Evolutionary conservation across 345 rosid species (phyloP).

Genomic region (Turritis glabra): DNA sequence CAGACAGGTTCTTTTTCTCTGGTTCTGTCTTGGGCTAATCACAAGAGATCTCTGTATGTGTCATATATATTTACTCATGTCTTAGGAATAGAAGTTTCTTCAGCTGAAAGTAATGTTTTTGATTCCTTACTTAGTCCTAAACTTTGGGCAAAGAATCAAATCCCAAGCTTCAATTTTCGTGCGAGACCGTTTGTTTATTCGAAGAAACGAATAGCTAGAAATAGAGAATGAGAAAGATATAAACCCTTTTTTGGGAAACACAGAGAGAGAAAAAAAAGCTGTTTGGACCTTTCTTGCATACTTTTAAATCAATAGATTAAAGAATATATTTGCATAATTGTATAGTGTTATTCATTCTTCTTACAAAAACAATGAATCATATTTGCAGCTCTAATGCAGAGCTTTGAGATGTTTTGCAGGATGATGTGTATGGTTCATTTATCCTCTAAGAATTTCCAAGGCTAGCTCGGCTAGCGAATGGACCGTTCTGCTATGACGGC

Average conservation of each 20-base stretch:
- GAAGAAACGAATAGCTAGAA: conserved; percentile 26
- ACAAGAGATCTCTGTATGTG: neutral
- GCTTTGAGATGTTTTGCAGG: neutral
- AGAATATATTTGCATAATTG: conserved; percentile 15
- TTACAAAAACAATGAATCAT: conserved; percentile 23
- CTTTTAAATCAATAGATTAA: neutral
- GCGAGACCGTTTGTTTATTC: neutral
- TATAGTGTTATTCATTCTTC: conserved; percentile 22
- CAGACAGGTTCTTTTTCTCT: conserved; percentile 13
- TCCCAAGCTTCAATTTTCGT: conserved; percentile 33
- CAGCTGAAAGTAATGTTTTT: conserved; percentile 47
- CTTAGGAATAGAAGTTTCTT: conserved; percentile 41
- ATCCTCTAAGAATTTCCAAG: conserved; percentile 46
- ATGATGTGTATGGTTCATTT: conserved; percentile 39
- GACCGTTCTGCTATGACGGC: conserved; percentile 67
- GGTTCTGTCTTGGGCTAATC: conserved; percentile 30
- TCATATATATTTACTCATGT: conserved; percentile 7
- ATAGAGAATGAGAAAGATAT: neutral
- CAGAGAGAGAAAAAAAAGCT: neutral
- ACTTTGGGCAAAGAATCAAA: conserved; percentile 35
- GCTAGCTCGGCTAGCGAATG: conserved; percentile 76
- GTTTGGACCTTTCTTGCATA: neutral
- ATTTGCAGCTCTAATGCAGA: conserved; percentile 25
- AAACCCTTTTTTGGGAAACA: neutral
- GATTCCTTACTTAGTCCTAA: conserved; percentile 22